These are phyloP conservation scores for Pythium dissimile DNA, from an alignment of 352 stramenopile species.

Conservation along the genomic window DNA sequence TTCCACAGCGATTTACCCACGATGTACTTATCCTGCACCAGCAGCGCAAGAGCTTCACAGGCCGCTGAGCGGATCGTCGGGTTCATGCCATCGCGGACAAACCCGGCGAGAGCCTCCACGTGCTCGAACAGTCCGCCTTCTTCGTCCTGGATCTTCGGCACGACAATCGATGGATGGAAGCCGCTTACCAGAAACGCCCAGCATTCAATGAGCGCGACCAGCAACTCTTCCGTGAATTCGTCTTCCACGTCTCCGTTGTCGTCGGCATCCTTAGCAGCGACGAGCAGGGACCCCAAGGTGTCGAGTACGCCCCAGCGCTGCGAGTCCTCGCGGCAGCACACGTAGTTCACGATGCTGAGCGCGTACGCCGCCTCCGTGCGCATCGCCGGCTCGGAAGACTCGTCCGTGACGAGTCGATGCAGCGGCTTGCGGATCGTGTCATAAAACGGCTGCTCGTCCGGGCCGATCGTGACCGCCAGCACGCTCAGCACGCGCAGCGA, in stretches of 20 bases:
- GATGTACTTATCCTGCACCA: conserved; percentile 64
- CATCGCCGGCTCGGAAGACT: conserved; percentile 30
- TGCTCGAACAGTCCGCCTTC: conserved; percentile 49
- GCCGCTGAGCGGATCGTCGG: conserved; percentile 35
- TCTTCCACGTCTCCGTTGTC: conserved; percentile 43
- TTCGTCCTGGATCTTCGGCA: conserved; percentile 46
- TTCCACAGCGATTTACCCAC: conserved; percentile 32
- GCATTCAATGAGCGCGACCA: conserved; percentile 59
- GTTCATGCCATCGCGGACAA: conserved; percentile 49
- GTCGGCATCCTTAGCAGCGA: conserved; percentile 43
- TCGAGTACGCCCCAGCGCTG: conserved; percentile 60
- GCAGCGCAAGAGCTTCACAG: conserved; percentile 54
- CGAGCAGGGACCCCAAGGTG: conserved; percentile 37
- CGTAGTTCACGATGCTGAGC: conserved; percentile 52
- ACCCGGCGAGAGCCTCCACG: conserved; percentile 43
- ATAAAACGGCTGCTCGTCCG: conserved; percentile 51
- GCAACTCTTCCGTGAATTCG: conserved; percentile 37
- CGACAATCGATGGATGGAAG: conserved; percentile 41
- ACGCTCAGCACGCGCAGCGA: conserved; percentile 44
- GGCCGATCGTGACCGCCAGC: conserved; percentile 50
- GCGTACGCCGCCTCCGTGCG: conserved; percentile 53
- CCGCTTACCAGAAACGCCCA: conserved; percentile 56
- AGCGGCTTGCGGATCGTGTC: conserved; percentile 40
- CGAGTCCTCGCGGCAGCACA: conserved; percentile 58
- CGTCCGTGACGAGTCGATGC: conserved; percentile 42